Evolutionary conservation across 768 basidiomycete genomes (phyloP).

Genomic region (Chlorophyllum brunneum): DNA sequence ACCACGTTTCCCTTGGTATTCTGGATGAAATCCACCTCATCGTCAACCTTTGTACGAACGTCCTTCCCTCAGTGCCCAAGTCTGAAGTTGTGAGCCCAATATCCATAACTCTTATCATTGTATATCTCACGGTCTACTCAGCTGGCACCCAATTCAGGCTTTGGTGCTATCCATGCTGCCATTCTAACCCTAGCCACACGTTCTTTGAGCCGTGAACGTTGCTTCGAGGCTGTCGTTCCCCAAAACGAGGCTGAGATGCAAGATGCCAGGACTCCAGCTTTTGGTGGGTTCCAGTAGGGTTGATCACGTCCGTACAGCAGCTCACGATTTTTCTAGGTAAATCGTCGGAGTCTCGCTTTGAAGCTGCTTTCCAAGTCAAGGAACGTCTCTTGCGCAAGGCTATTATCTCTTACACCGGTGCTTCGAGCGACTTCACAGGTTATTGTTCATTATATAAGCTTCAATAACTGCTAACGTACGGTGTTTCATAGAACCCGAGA

Average conservation of each 20-base stretch:
- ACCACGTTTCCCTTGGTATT: conserved; percentile 56
- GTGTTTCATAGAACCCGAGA: conserved; percentile 55
- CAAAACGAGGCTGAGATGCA: conserved; percentile 63
- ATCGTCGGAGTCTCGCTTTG: conserved; percentile 54
- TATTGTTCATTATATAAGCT: conserved; percentile 8
- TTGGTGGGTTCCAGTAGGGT: conserved; percentile 37
- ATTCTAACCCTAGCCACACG: conserved; percentile 72
- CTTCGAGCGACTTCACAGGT: conserved; percentile 72
- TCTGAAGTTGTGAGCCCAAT: conserved; percentile 67
- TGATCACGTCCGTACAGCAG: not conserved
- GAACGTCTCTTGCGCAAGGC: conserved; percentile 58
- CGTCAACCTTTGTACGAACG: conserved; percentile 62
- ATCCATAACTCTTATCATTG: not conserved
- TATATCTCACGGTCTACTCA: conserved; percentile 17
- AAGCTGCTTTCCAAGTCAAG: conserved; percentile 48
- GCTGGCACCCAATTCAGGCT: conserved; percentile 68
- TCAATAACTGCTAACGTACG: not conserved
- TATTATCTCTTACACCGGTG: conserved; percentile 63
- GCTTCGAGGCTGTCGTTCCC: conserved; percentile 55
- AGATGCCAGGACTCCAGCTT: conserved; percentile 48
- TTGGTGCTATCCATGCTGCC: conserved; percentile 81
- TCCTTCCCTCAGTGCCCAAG: conserved; percentile 69
- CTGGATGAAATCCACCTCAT: conserved; percentile 81
- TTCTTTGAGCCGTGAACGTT: conserved; percentile 57
- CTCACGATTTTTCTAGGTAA: conserved; percentile 35